Base-by-base conservation (phyloP, 352 stramenopile species). In the Phytophthora cactorum region DNA sequence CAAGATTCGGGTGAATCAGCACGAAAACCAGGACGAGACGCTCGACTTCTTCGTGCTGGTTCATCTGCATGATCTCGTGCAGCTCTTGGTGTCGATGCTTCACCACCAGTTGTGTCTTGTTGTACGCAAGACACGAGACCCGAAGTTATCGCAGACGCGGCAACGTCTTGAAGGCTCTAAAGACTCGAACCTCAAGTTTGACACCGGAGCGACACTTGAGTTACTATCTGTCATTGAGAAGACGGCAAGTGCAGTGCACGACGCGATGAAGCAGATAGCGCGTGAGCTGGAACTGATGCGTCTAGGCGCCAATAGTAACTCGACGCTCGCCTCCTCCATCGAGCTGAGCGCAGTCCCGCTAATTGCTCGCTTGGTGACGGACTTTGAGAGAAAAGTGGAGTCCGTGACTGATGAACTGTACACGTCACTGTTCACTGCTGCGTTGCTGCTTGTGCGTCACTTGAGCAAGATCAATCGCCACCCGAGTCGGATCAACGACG, bases 71-170 rank as follows among this genome's bases (percentile, higher is more conserved):
- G 61, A 80, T 49, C 63, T 90, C 9, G 71, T 86, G 15, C 69
- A 86, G 46, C 73, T 92, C n/a, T 61, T 92, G 11, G 80, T 89
- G 9, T 86, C 84, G 15, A 92, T 92, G 84, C 62, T 92, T 4
- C 84, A 92, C 34, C 84, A 92, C 44, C 84, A 92, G 28, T 66
- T 89, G 15, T 82, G 74, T 44, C 51, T 88, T 5, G 78, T 90
- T 9, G 56, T 92, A 14, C 70, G 67, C 32, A 92, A 90, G 71
- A 88, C 84, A 12, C 70, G 67, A 22, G 75, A 92, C 22, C 78
- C 80, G 0, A 89, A 88, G 67, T 55, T 88, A 31, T 90, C 82
- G 1, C 72, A 87, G 22, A 90, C 77, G 1, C 74, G 68, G 5
- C 77, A 79, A 28, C 84, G 80, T 59, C 50, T 71, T 51, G 56